Evolutionary conservation across 306 rosid genomes (phyloP).

Genomic region (Vigna angularis): DNA sequence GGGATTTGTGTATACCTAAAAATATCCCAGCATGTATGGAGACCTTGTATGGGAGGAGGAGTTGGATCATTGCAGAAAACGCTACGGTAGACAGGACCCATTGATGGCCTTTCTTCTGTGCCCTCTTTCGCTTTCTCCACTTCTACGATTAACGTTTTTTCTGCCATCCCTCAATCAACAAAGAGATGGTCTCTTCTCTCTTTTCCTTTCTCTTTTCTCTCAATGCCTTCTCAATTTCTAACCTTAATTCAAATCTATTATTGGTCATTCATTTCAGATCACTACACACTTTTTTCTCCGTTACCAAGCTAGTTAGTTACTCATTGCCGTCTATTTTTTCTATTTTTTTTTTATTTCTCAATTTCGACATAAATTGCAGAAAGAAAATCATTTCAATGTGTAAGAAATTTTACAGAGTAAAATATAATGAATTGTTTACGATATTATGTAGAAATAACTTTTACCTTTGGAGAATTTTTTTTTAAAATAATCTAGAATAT

Average conservation of each 20-base stretch:
- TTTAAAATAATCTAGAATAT: too few relatives aligned
- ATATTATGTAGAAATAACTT: too few relatives aligned
- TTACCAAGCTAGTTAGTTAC: not conserved
- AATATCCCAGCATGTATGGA: slow-evolving; percentile 82
- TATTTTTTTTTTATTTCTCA: too few relatives aligned
- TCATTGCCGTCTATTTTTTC: not conserved
- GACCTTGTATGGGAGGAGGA: slow-evolving; percentile 63
- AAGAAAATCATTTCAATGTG: too few relatives aligned
- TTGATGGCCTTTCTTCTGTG: slow-evolving; percentile 61
- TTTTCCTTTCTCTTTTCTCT: not conserved
- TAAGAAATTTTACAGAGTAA: too few relatives aligned
- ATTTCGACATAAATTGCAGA: too few relatives aligned
- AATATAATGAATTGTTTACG: too few relatives aligned
- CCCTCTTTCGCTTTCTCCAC: slow-evolving; percentile 72
- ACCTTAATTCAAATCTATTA: slow-evolving; percentile 19
- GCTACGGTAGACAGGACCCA: slow-evolving; percentile 84
- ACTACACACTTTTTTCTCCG: slow-evolving; percentile 23
- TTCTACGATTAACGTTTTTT: slow-evolving; percentile 56
- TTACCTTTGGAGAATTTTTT: too few relatives aligned
- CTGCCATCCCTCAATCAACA: slow-evolving; percentile 49
- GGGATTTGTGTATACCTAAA: slow-evolving; percentile 55
- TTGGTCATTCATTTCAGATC: slow-evolving; percentile 41
- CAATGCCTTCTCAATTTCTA: not conserved
- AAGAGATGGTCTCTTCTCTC: not conserved
- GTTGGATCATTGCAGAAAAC: slow-evolving; percentile 56